A percentile compares a stretch with the other conserved stretches of the same genome.
These are phyloP conservation scores for Podochytrium sp. DNA, from an alignment of 192 early-diverging fungal species.

Conservation along the genomic window DNA sequence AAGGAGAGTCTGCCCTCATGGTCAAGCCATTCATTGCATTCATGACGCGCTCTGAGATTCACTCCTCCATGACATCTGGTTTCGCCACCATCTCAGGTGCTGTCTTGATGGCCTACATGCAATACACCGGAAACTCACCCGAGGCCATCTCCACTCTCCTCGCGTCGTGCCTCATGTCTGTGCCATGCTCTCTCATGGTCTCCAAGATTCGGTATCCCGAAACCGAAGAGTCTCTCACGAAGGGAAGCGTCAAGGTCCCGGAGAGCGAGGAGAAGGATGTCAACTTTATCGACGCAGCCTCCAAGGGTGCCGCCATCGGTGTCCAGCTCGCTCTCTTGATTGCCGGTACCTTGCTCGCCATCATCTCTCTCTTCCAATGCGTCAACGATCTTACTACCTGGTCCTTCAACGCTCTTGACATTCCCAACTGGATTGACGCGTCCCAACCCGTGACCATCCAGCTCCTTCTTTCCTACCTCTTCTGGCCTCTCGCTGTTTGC, in stretches of 20 bases:
- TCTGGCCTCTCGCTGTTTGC: constrained; percentile 75
- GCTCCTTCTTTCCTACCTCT: constrained; percentile 73
- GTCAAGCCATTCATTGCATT: constrained; percentile 79
- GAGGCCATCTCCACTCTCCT: constrained; percentile 65
- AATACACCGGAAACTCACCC: constrained; percentile 55
- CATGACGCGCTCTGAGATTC: constrained; percentile 85
- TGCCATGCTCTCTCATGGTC: constrained; percentile 80
- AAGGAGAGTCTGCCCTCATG: constrained; percentile 80
- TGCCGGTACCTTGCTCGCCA: constrained; percentile 71
- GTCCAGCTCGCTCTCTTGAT: constrained; percentile 78
- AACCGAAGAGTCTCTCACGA: constrained; percentile 79
- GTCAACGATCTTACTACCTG: constrained; percentile 74
- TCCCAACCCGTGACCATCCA: constrained; percentile 64
- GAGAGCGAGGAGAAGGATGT: constrained; percentile 62
- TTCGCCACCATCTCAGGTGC: constrained; percentile 87
- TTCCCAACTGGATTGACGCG: constrained; percentile 65
- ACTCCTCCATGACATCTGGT: constrained; percentile 85
- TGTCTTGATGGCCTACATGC: constrained; percentile 73
- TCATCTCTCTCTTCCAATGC: constrained; percentile 74
- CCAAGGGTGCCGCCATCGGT: constrained; percentile 82
- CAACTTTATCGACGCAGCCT: constrained; percentile 80
- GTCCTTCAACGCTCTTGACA: constrained; percentile 52
- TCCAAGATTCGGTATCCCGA: constrained; percentile 89
- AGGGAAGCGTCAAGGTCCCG: constrained; percentile 64
- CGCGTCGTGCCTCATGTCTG: constrained; percentile 89